A percentile compares a stretch with the other conserved stretches of the same genome.
Conservation (phyloP, 345 rosid genomes). For the Eucalyptus paniculata region DNA sequence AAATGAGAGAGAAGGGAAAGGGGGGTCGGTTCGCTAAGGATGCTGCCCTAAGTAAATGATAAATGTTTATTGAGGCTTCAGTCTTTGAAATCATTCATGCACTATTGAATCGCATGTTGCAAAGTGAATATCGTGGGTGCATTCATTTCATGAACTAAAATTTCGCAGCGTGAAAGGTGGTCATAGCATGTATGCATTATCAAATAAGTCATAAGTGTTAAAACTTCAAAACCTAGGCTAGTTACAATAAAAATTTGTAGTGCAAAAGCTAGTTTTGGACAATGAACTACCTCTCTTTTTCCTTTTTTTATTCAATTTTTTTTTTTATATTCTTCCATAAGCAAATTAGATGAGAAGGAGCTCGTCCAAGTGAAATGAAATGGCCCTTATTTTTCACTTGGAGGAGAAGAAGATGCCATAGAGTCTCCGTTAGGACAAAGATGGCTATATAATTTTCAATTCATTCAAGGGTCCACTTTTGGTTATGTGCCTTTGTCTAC, state of each 20-base stretch:
- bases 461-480: not conserved
- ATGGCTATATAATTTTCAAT: not conserved
- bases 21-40: not conserved
- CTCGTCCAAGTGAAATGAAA: not conserved
- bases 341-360: not conserved
- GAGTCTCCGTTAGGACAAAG: not conserved
- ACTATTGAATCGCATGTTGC: not conserved
- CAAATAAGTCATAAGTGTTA: not conserved
- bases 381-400: not conserved
- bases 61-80: not conserved
- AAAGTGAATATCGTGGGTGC: not conserved
- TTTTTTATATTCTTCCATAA: not conserved
- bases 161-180: not conserved
- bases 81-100: not conserved
- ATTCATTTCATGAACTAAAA: not conserved
- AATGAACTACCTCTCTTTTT: not conserved
- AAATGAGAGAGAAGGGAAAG: not conserved
- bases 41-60: not conserved
- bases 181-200: not conserved
- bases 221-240: not conserved
- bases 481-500: not conserved
- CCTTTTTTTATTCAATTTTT: not conserved
- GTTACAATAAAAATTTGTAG: fast-evolving
- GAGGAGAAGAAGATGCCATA: not conserved
- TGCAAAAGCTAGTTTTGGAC: fast-evolving